Conservation (phyloP, 495 filamentous ascomycete genomes). For the Aspergillus ostianus region DNA sequence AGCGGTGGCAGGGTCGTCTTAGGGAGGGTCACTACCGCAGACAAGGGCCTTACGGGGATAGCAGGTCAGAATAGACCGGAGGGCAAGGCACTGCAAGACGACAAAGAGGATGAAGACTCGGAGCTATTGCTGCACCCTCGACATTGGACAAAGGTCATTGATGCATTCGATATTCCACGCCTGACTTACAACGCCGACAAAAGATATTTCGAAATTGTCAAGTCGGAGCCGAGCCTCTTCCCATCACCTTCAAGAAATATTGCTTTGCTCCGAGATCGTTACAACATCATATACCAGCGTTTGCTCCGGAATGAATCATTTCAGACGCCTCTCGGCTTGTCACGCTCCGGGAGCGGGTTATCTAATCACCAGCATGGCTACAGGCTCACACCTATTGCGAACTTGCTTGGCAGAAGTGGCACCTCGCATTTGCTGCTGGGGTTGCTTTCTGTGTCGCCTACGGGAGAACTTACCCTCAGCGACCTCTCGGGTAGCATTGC, state of each 20-base stretch:
- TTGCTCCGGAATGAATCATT: slow-evolving; percentile 91
- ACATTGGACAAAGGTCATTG: slow-evolving; percentile 73
- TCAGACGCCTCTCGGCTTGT: slow-evolving; percentile 64
- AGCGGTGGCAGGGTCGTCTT: slow-evolving; percentile 65
- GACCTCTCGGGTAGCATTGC: slow-evolving; percentile 85
- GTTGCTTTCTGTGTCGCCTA: slow-evolving; percentile 74
- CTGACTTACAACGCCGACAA: slow-evolving; percentile 80
- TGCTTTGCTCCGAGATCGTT: slow-evolving; percentile 79
- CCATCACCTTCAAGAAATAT: slow-evolving; percentile 81
- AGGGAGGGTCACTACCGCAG: slow-evolving; percentile 23
- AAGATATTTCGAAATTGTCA: slow-evolving; percentile 82
- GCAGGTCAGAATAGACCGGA: slow-evolving; percentile 9
- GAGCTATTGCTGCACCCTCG: slow-evolving; percentile 60
- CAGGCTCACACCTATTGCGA: slow-evolving; percentile 89
- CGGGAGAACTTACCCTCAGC: slow-evolving; percentile 75
- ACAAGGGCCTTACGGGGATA: slow-evolving; percentile 20
- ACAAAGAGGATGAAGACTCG: slow-evolving; percentile 63
- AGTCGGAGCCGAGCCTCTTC: slow-evolving; percentile 70
- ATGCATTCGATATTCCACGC: slow-evolving; percentile 83
- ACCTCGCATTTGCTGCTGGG: slow-evolving; percentile 85
- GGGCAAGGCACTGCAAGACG: slow-evolving; percentile 29
- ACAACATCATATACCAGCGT: slow-evolving; percentile 85
- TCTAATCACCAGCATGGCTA: slow-evolving; percentile 63
- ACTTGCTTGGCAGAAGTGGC: slow-evolving; percentile 85
- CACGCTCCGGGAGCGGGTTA: slow-evolving; percentile 53